Percentiles rank a stretch among this genome's conserved stretches.
Conservation (phyloP, 306 rosid species). For the Abrus pulchellus region DNA sequence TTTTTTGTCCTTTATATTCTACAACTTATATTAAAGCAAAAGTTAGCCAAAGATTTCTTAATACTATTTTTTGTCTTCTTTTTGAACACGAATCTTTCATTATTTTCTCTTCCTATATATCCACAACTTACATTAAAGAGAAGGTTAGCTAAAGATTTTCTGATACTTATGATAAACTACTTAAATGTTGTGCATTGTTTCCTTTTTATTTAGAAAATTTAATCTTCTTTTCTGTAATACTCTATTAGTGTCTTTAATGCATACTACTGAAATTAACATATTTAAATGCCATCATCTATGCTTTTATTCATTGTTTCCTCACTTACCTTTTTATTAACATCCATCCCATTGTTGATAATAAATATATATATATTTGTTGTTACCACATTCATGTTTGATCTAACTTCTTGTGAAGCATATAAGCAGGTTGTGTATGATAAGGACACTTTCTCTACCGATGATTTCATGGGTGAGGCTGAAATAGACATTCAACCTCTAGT, state of each 20-base stretch:
- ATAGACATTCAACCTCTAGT: constrained; percentile 91
- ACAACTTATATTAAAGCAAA: background rate
- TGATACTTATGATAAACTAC: too few species aligned
- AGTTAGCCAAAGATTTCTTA: background rate
- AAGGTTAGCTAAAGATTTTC: too few species aligned
- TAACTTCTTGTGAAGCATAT: constrained; percentile 29
- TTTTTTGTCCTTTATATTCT: background rate
- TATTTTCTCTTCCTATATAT: too few species aligned
- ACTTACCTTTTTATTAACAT: background rate
- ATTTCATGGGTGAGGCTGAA: constrained; percentile 98
- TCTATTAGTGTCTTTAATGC: background rate
- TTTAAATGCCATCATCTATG: background rate
- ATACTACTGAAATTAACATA: background rate
- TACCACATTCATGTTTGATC: background rate
- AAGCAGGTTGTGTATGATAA: constrained; percentile 88
- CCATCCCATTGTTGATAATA: too few species aligned
- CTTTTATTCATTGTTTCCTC: background rate
- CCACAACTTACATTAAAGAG: too few species aligned
- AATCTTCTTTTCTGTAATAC: background rate
- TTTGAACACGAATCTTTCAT: background rate
- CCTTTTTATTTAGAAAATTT: background rate
- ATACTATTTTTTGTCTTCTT: background rate
- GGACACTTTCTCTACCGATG: constrained; percentile 85
- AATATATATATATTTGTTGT: too few species aligned
- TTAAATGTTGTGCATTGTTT: background rate